Percentiles rank a stretch among this genome's conserved stretches.
These are phyloP conservation scores for Cymbidium sinense DNA, from an alignment of 106 monocot species.

Conservation along the genomic window DNA sequence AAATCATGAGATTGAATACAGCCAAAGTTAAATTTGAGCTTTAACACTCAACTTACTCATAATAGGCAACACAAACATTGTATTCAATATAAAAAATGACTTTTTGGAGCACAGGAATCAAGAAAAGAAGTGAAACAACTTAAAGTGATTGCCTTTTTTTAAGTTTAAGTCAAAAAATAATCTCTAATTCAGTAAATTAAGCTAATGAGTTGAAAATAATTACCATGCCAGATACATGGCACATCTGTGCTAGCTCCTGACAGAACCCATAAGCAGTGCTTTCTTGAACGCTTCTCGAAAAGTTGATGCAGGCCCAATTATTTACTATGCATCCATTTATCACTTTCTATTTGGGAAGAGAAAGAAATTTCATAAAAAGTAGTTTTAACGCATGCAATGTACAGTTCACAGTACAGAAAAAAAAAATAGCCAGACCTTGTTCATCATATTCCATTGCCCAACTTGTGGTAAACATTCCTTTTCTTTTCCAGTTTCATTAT, in stretches of 20 bases:
- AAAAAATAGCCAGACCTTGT: conserved; percentile 49
- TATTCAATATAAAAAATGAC: neutral
- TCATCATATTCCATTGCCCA: conserved; percentile 98
- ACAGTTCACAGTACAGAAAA: neutral
- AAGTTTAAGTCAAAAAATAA: neutral
- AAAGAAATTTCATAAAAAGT: neutral
- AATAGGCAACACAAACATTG: neutral
- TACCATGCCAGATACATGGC: conserved; percentile 93
- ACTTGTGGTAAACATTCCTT: conserved; percentile 87
- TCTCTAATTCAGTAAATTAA: neutral
- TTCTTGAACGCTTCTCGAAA: conserved; percentile 74
- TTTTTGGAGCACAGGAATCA: neutral
- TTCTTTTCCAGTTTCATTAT: conserved; percentile 80
- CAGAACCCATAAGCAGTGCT: conserved; percentile 69
- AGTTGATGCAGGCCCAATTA: conserved; percentile 89
- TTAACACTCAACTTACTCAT: neutral
- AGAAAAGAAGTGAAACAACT: too few relatives aligned
- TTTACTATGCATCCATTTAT: conserved; percentile 79
- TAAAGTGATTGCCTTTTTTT: neutral
- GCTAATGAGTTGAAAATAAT: neutral
- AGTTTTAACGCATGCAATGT: conserved; percentile 1
- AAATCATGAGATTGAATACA: too few relatives aligned
- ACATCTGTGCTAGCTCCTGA: conserved; percentile 79
- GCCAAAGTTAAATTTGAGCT: too few relatives aligned
- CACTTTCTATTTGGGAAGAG: conserved; percentile 59